Conservation (phyloP, 177 flowering plant genomes). For the Tripterygium wilfordii region DNA sequence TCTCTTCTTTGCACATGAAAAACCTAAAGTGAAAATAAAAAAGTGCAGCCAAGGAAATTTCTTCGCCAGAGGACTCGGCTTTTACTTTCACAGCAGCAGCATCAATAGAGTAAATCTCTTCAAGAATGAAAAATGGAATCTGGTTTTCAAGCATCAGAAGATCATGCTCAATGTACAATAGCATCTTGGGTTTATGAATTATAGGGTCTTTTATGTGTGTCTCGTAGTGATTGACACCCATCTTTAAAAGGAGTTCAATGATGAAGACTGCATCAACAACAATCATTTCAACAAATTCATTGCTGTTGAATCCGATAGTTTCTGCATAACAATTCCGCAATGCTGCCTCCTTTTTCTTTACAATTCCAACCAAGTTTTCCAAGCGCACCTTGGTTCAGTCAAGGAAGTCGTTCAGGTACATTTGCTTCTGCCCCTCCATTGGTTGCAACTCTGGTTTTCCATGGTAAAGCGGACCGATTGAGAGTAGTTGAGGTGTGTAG, state of each 20-base stretch:
- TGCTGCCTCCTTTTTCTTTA: constrained; percentile 5
- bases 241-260: constrained; percentile 7
- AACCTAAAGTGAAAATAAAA: not conserved
- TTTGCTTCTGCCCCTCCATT: constrained; percentile 16
- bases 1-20: not conserved
- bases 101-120: constrained; percentile 1
- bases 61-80: not conserved
- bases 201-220: constrained; percentile 2
- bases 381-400: not conserved
- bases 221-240: not conserved
- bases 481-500: constrained; percentile 17
- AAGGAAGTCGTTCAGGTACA: constrained; percentile 11
- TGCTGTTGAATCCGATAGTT: constrained; percentile 3
- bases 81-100: not conserved
- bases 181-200: constrained; percentile 9
- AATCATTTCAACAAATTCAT: constrained; percentile 14
- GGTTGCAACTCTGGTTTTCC: constrained; percentile 3
- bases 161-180: constrained; percentile 3
- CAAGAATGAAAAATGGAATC: constrained; percentile 21
- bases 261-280: constrained; percentile 17
- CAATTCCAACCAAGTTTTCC: not conserved
- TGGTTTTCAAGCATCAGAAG: constrained; percentile 21
- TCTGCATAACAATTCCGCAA: constrained; percentile 17
- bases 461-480: constrained; percentile 25
- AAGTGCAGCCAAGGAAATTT: not conserved